phyloP scores from a whole-genome alignment of 192 early-diverging fungal species.

The Coemansia sp. region DNA sequence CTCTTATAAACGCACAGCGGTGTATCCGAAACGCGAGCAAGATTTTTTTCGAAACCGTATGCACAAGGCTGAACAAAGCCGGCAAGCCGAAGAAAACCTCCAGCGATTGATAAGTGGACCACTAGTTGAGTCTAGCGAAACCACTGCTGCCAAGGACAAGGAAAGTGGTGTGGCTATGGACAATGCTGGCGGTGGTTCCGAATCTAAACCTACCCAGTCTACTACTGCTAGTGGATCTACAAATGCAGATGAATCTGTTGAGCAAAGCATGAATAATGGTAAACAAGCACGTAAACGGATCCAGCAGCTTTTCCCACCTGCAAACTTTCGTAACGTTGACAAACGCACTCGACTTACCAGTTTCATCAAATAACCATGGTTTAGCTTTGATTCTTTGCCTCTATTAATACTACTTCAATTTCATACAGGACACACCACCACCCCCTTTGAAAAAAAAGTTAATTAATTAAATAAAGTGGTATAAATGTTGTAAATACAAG shows the following conservation, averaged over 20 bases:
- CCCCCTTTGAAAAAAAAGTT: no score
- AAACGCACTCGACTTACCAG: conserved; percentile 40
- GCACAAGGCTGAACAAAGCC: conserved; percentile 51
- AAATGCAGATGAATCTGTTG: background rate
- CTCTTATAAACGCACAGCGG: conserved; percentile 43
- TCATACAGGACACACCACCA: no score
- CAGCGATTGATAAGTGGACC: conserved; percentile 45
- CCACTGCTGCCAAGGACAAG: no score
- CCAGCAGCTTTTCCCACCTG: conserved; percentile 32
- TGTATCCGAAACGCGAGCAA: conserved; percentile 44
- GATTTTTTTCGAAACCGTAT: conserved; percentile 50
- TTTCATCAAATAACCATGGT: conserved; percentile 23
- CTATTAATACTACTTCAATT: no score
- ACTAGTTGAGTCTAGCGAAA: no score
- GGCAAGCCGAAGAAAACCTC: conserved; percentile 48
- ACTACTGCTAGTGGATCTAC: background rate
- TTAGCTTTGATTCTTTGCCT: no score
- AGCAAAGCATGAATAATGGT: conserved; percentile 12
- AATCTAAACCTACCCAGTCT: conserved; percentile 2
- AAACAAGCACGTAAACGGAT: conserved; percentile 24
- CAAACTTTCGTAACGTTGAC: conserved; percentile 35
- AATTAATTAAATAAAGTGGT: no score
- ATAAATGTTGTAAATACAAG: background rate
- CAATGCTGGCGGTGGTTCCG: no score
- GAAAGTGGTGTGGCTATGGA: no score